A percentile compares a stretch with the other conserved stretches of the same genome.
These are phyloP conservation scores for Rugosomyces carneus DNA, from an alignment of 1,284 basidiomycete species.

Conservation along the genomic window DNA sequence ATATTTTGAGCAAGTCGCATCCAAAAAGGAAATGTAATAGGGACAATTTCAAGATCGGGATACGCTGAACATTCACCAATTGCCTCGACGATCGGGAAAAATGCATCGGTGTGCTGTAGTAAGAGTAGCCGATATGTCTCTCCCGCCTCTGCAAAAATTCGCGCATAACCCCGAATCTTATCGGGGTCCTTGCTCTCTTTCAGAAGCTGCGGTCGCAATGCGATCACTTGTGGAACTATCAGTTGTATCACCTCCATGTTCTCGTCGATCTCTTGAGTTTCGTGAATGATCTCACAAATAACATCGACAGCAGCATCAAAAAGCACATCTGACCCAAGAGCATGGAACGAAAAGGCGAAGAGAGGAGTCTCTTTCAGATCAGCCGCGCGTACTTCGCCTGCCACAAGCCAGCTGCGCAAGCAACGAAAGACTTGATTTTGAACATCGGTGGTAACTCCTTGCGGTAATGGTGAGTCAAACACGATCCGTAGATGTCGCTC, in stretches of 20 bases:
- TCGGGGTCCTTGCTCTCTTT: slow-evolving; percentile 75
- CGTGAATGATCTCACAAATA: slow-evolving; percentile 93
- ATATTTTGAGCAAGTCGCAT: slow-evolving; percentile 85
- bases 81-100: slow-evolving; percentile 92
- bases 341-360: slow-evolving; percentile 81
- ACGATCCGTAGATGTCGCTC: background rate
- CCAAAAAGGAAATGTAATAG: slow-evolving; percentile 99
- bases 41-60: slow-evolving; percentile 92
- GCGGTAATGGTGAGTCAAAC: background rate
- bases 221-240: slow-evolving; percentile 80
- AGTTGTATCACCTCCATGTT: slow-evolving; percentile 86
- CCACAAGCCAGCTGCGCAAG: slow-evolving; percentile 81
- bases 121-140: slow-evolving; percentile 93
- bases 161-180: slow-evolving; percentile 84
- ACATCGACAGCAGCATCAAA: slow-evolving; percentile 93
- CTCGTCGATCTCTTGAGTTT: slow-evolving; percentile 96
- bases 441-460: slow-evolving; percentile 81
- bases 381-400: slow-evolving; percentile 74
- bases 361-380: slow-evolving; percentile 76
- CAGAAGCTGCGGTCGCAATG: slow-evolving; percentile 60
- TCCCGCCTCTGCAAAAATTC: slow-evolving; percentile 93
- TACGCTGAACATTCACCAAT: slow-evolving; percentile 94
- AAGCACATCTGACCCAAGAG: slow-evolving; percentile 77
- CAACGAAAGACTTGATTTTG: slow-evolving; percentile 86
- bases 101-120: slow-evolving; percentile 82